Evolutionary conservation across 306 rosid genomes (phyloP).

Genomic region (Sophora flavescens): DNA sequence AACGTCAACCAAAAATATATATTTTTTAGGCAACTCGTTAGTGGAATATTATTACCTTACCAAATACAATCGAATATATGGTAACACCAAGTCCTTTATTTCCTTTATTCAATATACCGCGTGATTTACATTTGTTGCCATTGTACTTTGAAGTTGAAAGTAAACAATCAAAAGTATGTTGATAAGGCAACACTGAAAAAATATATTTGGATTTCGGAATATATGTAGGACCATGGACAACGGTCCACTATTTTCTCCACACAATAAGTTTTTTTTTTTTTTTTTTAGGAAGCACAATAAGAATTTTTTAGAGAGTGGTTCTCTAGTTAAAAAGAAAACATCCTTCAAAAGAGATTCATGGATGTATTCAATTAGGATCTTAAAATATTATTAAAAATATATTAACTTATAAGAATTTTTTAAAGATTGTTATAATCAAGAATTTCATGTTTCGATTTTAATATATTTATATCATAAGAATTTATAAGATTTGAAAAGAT

Average conservation of each 20-base stretch:
- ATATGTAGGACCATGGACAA: not conserved
- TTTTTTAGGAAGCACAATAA: too few species aligned
- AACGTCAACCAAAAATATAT: not conserved
- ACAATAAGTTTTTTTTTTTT: not conserved
- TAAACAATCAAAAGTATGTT: not conserved
- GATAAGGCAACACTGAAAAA: not conserved
- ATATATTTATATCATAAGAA: too few species aligned
- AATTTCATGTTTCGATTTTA: too few species aligned
- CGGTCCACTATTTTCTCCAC: not conserved
- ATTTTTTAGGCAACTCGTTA: not conserved
- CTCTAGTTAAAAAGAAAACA: too few species aligned
- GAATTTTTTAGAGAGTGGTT: not conserved
- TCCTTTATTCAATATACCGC: conserved; percentile 33
- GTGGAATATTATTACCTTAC: not conserved
- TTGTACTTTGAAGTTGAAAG: not conserved
- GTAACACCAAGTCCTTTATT: too few species aligned
- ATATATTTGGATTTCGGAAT: not conserved
- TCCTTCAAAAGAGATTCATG: too few species aligned
- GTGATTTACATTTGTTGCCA: conserved; percentile 26
- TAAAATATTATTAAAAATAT: too few species aligned
- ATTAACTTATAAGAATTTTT: too few species aligned
- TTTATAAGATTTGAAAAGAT: too few species aligned
- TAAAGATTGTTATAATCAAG: too few species aligned
- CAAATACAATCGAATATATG: not conserved
- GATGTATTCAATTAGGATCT: too few species aligned